Base-by-base conservation (phyloP, 2,329 filamentous ascomycete genomes). In the Botrytis fragariae region DNA sequence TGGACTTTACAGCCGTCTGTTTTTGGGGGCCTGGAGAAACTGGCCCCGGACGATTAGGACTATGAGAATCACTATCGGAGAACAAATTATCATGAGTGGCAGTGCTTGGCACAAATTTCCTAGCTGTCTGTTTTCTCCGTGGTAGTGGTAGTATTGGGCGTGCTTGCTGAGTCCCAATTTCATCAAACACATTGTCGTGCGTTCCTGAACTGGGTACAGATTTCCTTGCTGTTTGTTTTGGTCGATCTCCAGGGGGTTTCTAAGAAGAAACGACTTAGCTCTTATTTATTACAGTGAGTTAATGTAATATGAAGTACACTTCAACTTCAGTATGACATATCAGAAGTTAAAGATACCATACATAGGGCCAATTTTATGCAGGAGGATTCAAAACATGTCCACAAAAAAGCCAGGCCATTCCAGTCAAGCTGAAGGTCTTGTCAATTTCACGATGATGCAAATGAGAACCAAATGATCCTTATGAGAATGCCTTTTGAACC, bases 211-310 rank as follows among this genome's bases (percentile, higher is more conserved):
- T 71, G 44, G 32, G 35, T n/a, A 39, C 61, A 8, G 32, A 54
- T 63, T 74, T 73, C 37, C 69, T 73, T n/a, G 73, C 69, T n/a
- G 74, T 73, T 48, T 74, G 70, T 57, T 72, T 75, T 29, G 62
- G 69, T 61, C 42, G 71, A 20, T 9, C 39, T n/a, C 37, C 57
- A 39, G 45, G 8, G 20, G 37, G 18, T 25, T 73, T 65, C 51
- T 69, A 57, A 57, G 37, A 69, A 39, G 64, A 20, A 22, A 57
- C 22, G 20, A 39, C 51, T 69, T 69, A 69, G 65, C 22, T 14
- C 35, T 57, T 44, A 39, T 69, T 57, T 25, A 32, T 42, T n/a
- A 57, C 5, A 68, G 32, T 25, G 35, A 16, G 7, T 14, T 29
- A 8, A 16, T 12, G 7, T 29, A 29, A 48, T 4, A 35, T 65